Base-by-base conservation (phyloP, 2,329 filamentous ascomycete species). In the Aspergillus puulaauensis region DNA sequence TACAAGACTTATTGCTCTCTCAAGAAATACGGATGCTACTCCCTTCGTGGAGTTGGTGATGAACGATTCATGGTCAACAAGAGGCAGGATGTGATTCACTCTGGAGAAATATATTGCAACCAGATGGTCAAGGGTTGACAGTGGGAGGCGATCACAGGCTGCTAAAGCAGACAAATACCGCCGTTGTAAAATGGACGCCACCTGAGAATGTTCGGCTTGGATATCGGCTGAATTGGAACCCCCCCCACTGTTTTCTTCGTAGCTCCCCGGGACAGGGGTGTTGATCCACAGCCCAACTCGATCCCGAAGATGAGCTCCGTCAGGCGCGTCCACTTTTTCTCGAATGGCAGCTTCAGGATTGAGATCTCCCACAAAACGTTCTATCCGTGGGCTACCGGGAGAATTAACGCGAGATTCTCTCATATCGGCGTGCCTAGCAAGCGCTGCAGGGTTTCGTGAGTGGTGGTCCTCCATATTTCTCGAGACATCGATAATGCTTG, bases 311-410 rank as follows among this genome's bases (percentile, higher is more conserved):
- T 67, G 66, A 46, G 53, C 68, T 8, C 62, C 62, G 21, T 56
- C 57, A 7, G 66, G 44, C 21, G 62, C 68, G 45, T 70, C 60
- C 12, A 74, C 46, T 47, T 62, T 66, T 52, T 74, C 73, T 17
- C 69, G 66, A 54, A 77, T 72, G 6, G 75, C 64, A 33, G 75
- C 71, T 64, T 77, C 75, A 6, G 75, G 75, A 52, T 76, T 77
- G 2, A 75, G 64, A 52, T 77, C 73, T 31, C 75, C 74, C 21
- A 77, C 74, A 49, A 77, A 77, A 17, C 73, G 69, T 51, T 70
- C 69, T 37, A 66, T 64, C 24, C 45, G 58, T 7, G 62, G 56
- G 27, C 53, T 55, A 3, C 61, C 54, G 11, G 56, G 52, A 11
- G 60, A 54, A 5, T 52, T 46, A 35, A 59, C 14, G 15, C 9